Evolutionary conservation across 2,329 filamentous ascomycete species (phyloP).

Genomic region (Amphichorda felina): DNA sequence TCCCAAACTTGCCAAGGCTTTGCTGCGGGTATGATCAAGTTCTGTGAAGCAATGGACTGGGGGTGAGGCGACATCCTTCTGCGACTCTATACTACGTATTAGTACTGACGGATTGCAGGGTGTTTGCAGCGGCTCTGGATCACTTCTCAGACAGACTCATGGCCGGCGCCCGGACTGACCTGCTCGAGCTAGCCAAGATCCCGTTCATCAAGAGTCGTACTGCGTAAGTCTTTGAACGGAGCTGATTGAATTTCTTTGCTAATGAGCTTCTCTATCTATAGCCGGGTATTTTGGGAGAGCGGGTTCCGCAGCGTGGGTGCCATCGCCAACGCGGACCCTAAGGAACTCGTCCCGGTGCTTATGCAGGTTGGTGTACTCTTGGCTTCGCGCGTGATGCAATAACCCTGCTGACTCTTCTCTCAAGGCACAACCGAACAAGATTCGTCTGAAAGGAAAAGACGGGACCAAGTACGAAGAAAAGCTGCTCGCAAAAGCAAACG

Average conservation of each 20-base stretch:
- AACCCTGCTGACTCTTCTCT: background rate
- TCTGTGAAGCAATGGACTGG: conserved; percentile 69
- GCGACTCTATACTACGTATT: background rate
- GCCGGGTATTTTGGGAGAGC: conserved; percentile 60
- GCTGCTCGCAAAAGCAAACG: conserved; percentile 51
- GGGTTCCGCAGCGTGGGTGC: conserved; percentile 57
- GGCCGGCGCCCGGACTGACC: conserved; percentile 58
- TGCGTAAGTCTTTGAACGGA: conserved; percentile 30
- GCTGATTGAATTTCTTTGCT: background rate
- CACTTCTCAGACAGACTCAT: conserved; percentile 65
- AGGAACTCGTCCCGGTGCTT: conserved; percentile 58
- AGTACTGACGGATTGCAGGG: conserved; percentile 25
- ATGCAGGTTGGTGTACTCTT: conserved; percentile 42
- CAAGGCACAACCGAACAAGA: conserved; percentile 56
- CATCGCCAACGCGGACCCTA: conserved; percentile 56
- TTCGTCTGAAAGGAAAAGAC: conserved; percentile 39
- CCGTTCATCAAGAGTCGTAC: conserved; percentile 69
- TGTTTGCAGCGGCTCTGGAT: conserved; percentile 59
- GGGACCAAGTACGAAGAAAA: conserved; percentile 54
- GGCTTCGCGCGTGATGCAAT: no score
- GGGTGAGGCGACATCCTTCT: conserved; percentile 22
- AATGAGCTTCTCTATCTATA: conserved; percentile 5
- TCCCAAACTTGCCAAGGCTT: conserved; percentile 69
- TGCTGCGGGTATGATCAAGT: conserved; percentile 68
- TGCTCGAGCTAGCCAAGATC: conserved; percentile 59